Evolutionary conservation across 1,284 basidiomycete genomes (phyloP).

Genomic region (Sphagnurus paluster): DNA sequence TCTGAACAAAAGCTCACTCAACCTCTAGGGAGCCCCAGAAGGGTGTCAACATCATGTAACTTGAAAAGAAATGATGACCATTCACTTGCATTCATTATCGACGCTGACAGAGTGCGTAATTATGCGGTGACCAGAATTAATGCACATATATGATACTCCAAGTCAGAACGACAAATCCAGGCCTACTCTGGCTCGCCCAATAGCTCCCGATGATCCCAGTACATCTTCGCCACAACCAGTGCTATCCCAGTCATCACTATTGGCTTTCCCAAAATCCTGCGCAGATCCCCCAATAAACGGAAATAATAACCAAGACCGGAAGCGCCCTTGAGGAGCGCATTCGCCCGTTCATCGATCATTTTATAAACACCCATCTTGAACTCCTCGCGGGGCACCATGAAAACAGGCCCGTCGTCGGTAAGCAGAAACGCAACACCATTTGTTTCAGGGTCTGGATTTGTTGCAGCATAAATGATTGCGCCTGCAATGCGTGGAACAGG

Average conservation of each 20-base stretch:
- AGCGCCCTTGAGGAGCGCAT: conserved; percentile 28
- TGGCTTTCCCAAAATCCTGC: conserved; percentile 21
- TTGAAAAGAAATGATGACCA: neutral
- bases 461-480: conserved; percentile 52
- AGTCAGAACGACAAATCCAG: conserved; percentile 6
- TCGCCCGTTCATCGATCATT: conserved; percentile 45
- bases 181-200: too few relatives aligned
- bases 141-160: neutral
- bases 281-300: conserved; percentile 18
- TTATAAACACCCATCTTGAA: conserved; percentile 53
- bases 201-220: conserved; percentile 26
- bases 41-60: conserved; percentile 13
- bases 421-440: conserved; percentile 49
- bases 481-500: conserved; percentile 52
- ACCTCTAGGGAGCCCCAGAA: conserved; percentile 17
- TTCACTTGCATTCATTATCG: neutral
- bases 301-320: conserved; percentile 21
- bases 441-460: conserved; percentile 44
- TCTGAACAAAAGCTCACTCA: neutral
- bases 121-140: neutral
- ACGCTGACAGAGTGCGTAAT: neutral
- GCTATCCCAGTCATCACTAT: conserved; percentile 13
- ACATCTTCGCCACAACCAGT: conserved; percentile 20
- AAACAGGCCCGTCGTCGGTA: conserved; percentile 49
- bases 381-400: conserved; percentile 44